Evolutionary conservation across 2,329 filamentous ascomycete species (phyloP).

Genomic region (Annulohypoxylon truncatum): DNA sequence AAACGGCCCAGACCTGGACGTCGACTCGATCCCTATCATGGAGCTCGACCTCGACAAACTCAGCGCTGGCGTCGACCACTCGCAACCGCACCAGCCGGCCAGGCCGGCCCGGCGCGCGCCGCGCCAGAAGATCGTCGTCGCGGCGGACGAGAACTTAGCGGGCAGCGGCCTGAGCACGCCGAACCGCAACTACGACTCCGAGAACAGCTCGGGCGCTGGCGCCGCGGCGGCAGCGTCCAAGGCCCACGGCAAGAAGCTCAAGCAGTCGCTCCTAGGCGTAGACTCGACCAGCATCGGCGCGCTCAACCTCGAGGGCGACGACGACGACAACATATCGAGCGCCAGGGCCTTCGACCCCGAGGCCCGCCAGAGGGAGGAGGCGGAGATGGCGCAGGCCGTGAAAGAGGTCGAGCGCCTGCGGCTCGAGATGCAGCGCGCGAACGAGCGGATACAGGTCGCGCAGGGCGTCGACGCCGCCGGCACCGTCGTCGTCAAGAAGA

Average conservation of each 20-base stretch:
- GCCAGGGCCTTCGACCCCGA: slow-evolving; percentile 67
- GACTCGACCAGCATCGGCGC: slow-evolving; percentile 85
- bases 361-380: slow-evolving; percentile 78
- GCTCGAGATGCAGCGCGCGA: slow-evolving; percentile 88
- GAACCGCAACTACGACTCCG: slow-evolving; percentile 63
- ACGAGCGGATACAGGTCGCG: slow-evolving; percentile 78
- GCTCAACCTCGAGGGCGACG: slow-evolving; percentile 74
- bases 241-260: slow-evolving; percentile 58
- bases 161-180: slow-evolving; percentile 62
- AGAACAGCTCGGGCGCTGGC: slow-evolving; percentile 61
- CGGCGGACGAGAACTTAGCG: slow-evolving; percentile 77
- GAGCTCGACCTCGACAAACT: slow-evolving; percentile 80
- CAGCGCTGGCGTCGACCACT: slow-evolving; percentile 49
- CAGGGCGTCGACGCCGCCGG: slow-evolving; percentile 75
- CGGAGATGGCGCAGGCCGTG: slow-evolving; percentile 89
- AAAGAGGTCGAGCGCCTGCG: slow-evolving; percentile 87
- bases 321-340: too few relatives aligned
- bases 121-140: slow-evolving; percentile 73
- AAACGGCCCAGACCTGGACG: slow-evolving; percentile 83
- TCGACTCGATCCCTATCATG: slow-evolving; percentile 97
- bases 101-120: slow-evolving; percentile 54
- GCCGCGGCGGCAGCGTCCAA: too few relatives aligned
- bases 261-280: slow-evolving; percentile 78
- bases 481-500: slow-evolving; percentile 73
- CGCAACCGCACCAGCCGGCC: slow-evolving; percentile 42